Base-by-base conservation (phyloP, 495 filamentous ascomycete genomes). In the Talaromyces borbonicus region DNA sequence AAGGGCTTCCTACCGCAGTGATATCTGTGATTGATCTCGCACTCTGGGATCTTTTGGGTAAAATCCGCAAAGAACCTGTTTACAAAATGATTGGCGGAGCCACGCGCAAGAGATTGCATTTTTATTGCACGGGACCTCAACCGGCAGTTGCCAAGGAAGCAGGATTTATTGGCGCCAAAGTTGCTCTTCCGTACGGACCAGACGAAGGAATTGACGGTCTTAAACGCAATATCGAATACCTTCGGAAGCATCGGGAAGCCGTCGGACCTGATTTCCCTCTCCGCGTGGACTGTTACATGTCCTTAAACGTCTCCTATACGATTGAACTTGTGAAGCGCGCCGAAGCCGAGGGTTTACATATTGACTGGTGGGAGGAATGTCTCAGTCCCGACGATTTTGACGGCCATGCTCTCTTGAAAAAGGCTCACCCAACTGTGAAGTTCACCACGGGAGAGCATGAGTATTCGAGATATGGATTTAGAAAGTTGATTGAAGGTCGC, bases 281-380 rank as follows among this genome's bases (percentile, higher is more conserved):
- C 41, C 90, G 89, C 69, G 89, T 95, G 3, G 89, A 95, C 66
- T 95, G 89, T 73, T 95, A 94, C 67, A 95, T 95, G 89, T 87
- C 83, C 45, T 69, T 95, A 50, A 94, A 87, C 53, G 89, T 95
- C 18, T 70, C 84, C 4, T 95, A 95, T 65, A 93, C 85, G 1
- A 93, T 95, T 50, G 81, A 94, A 61, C 72, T 95, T 9, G 89
- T 84, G 29, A 84, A 87, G 63, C 80, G 79, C 20, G 87, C 82
- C 51, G 83, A 83, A 37, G 83, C 81, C 43, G 63, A 81, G 46
- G 79, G 87, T 32, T 75, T 95, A 47, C 75, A 92, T 63, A 90
- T 95, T 59, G 84, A 94, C 68, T 95, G 89, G 89, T 95, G 86
- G 86, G 89, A 95, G 71, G 89, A 95, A 66, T 92, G 87, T 49